Evolutionary conservation across 306 rosid species (phyloP), one percentile per base, ranked within the genome.

Genomic region (Glycine tomentella): DNA sequence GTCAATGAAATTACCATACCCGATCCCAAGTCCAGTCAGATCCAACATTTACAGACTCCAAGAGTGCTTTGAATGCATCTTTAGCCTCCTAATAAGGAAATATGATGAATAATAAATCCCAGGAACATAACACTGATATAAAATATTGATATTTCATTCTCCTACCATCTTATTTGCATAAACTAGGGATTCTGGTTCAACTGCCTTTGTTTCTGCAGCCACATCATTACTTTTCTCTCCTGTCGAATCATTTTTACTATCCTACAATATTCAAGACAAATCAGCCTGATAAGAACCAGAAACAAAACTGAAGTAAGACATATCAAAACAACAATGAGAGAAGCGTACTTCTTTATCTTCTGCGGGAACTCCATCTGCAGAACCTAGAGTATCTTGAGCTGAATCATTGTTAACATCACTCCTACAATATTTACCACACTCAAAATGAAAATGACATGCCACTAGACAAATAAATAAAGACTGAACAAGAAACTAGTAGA

Each of bases 11-110:
- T 63, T 25, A 69, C 82, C 81, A 59, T 94, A 94, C 98, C 97
- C 97, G 93, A 82, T 94, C 98, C 98, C 98, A 94, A 65, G 91
- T 92, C 97, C 97, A 94, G 81, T 92, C 98, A 80, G 97, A 91
- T 63, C 97, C 95, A 85, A 94, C 87, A 84, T 91, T 92, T 48
- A 93, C 20, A 20, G n/a, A n/a, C n/a, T n/a, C n/a, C n/a, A n/a
- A n/a, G n/a, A n/a, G n/a, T n/a, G n/a, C n/a, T n/a, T n/a, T n/a
- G n/a, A n/a, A n/a, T n/a, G n/a, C n/a, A n/a, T n/a, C n/a, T n/a
- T n/a, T n/a, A n/a, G n/a, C n/a, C n/a, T n/a, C n/a, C n/a, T n/a
- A n/a, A n/a, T n/a, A n/a, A n/a, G n/a, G n/a, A n/a, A n/a, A n/a
- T n/a, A n/a, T n/a, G n/a, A n/a, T n/a, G n/a, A n/a, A n/a, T n/a